Evolutionary conservation across 192 early-diverging fungal species (phyloP).

Genomic region (Coemansia sp.): DNA sequence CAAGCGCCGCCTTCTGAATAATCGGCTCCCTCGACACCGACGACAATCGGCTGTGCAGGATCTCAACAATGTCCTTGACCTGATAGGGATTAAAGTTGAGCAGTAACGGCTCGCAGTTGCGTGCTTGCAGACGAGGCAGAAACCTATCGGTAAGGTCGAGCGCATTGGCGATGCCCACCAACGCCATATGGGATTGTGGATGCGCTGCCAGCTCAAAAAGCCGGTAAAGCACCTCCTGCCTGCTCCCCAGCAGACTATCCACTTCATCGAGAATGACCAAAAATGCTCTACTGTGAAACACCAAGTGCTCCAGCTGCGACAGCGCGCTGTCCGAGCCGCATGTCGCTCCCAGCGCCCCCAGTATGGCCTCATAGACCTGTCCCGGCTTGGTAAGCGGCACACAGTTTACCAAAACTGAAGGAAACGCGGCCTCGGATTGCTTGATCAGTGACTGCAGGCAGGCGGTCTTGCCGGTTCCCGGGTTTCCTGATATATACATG

Average conservation of each 20-base stretch:
- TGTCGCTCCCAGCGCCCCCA: conserved; percentile 48
- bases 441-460: conserved; percentile 62
- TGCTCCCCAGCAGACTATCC: conserved; percentile 76
- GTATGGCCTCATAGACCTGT: conserved; percentile 64
- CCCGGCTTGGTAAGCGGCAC: conserved; percentile 75
- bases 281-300: conserved; percentile 51
- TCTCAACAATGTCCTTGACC: conserved; percentile 77
- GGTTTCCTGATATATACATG: conserved; percentile 85
- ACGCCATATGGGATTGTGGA: conserved; percentile 61
- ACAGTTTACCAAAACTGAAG: conserved; percentile 75
- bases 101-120: conserved; percentile 75
- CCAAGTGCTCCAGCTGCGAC: conserved; percentile 54
- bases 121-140: conserved; percentile 79
- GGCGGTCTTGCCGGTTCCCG: conserved; percentile 95
- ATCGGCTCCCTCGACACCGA: conserved; percentile 57
- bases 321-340: conserved; percentile 47
- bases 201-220: conserved; percentile 69
- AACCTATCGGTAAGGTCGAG: conserved; percentile 87
- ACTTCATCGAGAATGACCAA: conserved; percentile 90
- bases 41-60: conserved; percentile 79
- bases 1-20: conserved; percentile 82
- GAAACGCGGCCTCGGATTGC: conserved; percentile 25
- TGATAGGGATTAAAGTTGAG: conserved; percentile 89
- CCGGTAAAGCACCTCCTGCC: conserved; percentile 83
- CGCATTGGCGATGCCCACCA: conserved; percentile 95